Evolutionary conservation across 1,284 basidiomycete genomes (phyloP).

Genomic region (Hypsizygus ulmarius): DNA sequence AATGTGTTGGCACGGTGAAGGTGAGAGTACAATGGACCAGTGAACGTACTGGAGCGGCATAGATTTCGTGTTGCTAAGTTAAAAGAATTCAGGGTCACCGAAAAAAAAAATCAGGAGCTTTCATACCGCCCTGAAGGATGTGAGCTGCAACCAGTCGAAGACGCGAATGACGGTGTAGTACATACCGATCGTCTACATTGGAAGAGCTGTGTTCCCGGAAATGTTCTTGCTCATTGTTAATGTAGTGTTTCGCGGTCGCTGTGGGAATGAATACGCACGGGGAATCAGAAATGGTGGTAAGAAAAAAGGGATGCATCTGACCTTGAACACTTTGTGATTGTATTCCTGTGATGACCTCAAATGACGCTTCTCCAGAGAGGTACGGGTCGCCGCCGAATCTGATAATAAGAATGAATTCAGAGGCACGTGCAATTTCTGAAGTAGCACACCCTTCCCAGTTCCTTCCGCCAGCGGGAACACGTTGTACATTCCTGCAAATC

Average conservation of each 20-base stretch:
- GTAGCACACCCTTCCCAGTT: slow-evolving; percentile 64
- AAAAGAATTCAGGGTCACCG: not conserved
- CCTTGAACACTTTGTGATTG: slow-evolving; percentile 62
- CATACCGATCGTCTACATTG: slow-evolving; percentile 64
- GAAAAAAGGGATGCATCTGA: slow-evolving; percentile 5
- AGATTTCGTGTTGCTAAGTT: slow-evolving; percentile 53
- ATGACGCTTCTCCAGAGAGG: slow-evolving; percentile 60
- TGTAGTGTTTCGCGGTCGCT: slow-evolving; percentile 56
- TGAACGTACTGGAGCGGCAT: slow-evolving; percentile 44
- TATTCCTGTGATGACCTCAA: slow-evolving; percentile 54
- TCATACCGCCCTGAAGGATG: slow-evolving; percentile 24
- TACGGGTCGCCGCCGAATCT: slow-evolving; percentile 62
- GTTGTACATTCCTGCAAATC: slow-evolving; percentile 48
- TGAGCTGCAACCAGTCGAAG: not conserved
- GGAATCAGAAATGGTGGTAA: not conserved
- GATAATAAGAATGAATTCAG: not conserved
- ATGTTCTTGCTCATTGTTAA: slow-evolving; percentile 64
- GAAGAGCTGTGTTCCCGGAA: slow-evolving; percentile 51
- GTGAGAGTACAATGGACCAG: not conserved
- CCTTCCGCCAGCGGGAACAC: slow-evolving; percentile 64
- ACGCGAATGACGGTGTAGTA: slow-evolving; percentile 14
- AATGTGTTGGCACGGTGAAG: not conserved
- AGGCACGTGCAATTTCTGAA: not conserved
- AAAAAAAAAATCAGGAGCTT: not conserved
- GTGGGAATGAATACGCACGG: not conserved